Evolutionary conservation across 495 filamentous ascomycete genomes (phyloP), one percentile per base, ranked within the genome.

Genomic region (Daldinia caldariorum): DNA sequence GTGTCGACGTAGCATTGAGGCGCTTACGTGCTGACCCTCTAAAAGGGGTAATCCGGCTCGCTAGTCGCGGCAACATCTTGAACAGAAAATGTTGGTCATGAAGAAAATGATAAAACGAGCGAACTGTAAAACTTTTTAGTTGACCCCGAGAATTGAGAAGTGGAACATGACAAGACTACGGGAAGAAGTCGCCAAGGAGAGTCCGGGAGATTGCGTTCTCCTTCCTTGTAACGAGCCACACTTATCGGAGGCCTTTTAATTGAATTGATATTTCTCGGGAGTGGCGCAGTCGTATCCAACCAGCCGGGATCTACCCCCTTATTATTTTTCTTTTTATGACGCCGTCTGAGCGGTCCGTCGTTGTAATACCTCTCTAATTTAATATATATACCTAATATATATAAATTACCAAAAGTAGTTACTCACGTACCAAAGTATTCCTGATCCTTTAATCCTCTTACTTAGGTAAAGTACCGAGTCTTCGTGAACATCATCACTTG

Each of bases 1-100:
- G 61, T 69, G 10, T 65, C 26, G 55, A 41, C 54, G 65, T 68
- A 61, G 53, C 70, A 72, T 69, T 66, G 61, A 53, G 65, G 43
- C 51, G 61, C 34, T 38, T 62, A 58, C 35, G 43, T 37, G 45
- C 65, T 50, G 65, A 66, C 65, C n/a, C 12, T 47, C 61, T 62
- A 31, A 35, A 62, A 54, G 61, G 59, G 58, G 45, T 51, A 62
- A 72, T 65, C 37, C 65, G 51, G 37, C 61, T 41, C n/a, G 35
- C 58, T 38, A n/a, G 20, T 62, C 56, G 35, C 34, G 41, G 65
- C 43, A 66, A 51, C 70, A 72, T 72, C 13, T 5, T 68, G 18
- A 53, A 12, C 47, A 16, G 4, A 18, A 18, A 18, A 49, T 32
- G 32, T n/a, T 58, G 41, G 53, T 53, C 64, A 65, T 61, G 43